Base-by-base conservation (phyloP, 192 early-diverging fungal genomes). In the Chytriomyces sp. region DNA sequence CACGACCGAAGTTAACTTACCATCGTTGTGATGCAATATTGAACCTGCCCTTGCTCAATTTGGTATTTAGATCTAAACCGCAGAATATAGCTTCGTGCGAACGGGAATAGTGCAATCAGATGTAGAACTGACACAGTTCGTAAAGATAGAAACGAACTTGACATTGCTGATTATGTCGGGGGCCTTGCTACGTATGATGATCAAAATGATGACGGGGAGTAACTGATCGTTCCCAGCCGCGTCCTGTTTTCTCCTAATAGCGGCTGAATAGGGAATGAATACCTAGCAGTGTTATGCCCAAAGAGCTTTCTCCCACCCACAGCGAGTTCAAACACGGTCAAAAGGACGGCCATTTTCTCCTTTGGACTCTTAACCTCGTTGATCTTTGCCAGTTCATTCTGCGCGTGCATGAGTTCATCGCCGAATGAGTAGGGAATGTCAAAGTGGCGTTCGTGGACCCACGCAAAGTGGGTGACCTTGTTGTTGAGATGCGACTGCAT, bases 91-190 rank as follows among this genome's bases (percentile, higher is more conserved):
- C n/a, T n/a, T n/a, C n/a, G n/a, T n/a, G n/a, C n/a, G n/a, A n/a
- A n/a, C 76, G 74, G 25, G 25, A 8, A 66, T 28, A 22, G 10
- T 19, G 2, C 22, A 55, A 49, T 55, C 26, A 73, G 30, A 10
- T 10, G 39, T 59, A 12, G 25, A 31, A 10, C 10, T 12, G 25
- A 30, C 22, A 65, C 10, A 7, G 2, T 34, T 33, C 30, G 38
- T 49, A 6, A 52, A 28, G 30, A 34, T 25, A 14, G 59, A 30
- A 14, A 39, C 70, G 19, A 34, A 81, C 75, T 84, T 86, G 73
- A 86, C 77, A 67, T 86, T 82, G 54, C 76, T 73, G 54, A 86
- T 86, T 39, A 86, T 28, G 64, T 84, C 80, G n/a, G 85, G 75
- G 19, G 85, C 78, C 55, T 80, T 86, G 7, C 79, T 69, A 19